Base-by-base conservation (phyloP, 169 alveolate species). In the Cytauxzoon felis region DNA sequence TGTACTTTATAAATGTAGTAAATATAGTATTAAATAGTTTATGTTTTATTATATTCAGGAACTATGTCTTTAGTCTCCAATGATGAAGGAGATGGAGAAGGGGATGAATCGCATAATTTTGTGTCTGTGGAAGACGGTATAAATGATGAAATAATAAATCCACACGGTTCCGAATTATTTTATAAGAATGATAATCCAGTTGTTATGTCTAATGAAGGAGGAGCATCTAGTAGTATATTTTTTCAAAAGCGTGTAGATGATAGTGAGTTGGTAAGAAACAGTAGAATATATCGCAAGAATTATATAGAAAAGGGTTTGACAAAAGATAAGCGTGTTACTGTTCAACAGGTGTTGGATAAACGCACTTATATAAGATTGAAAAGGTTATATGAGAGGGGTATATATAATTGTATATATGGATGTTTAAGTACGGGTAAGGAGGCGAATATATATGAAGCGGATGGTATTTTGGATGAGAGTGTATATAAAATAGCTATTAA, bases 381-480 rank as follows among this genome's bases (percentile, higher is more conserved):
- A 57, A 96, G 92, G 76, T 78, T 94, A 75, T 86, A 88, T 38
- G 94, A 93, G 32, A 78, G 92, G 23, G 95, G 95, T 18, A 87
- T 91, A 18, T 81, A 95, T 40, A 87, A 88, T 30, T 91, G 92
- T 73, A 90, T 97, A 42, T 88, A 89, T 80, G 99, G 99, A 9
- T 93, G 96, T 61, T 87, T 98, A 45, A 93, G 98, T 51, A 94
- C 99, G 24, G 99, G 99, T 9, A 96, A 96, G 87, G 99, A 96
- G 80, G 99, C 99, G 3, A 96, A 94, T 73, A 98, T 96, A 11
- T 95, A 95, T 78, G 93, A 93, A 71, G 96, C 90, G 18, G 87
- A 58, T 50, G 71, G 80, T 4, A 57, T 71, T 4, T 23, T 41
- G 6, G n/a, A 24, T 26, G 57, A 29, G 56, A 53, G 1, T 82